A percentile compares a stretch with the other conserved stretches of the same genome.
These are phyloP conservation scores for Penicillium expansum DNA, from an alignment of 2,329 filamentous ascomycete species.

Conservation along the genomic window DNA sequence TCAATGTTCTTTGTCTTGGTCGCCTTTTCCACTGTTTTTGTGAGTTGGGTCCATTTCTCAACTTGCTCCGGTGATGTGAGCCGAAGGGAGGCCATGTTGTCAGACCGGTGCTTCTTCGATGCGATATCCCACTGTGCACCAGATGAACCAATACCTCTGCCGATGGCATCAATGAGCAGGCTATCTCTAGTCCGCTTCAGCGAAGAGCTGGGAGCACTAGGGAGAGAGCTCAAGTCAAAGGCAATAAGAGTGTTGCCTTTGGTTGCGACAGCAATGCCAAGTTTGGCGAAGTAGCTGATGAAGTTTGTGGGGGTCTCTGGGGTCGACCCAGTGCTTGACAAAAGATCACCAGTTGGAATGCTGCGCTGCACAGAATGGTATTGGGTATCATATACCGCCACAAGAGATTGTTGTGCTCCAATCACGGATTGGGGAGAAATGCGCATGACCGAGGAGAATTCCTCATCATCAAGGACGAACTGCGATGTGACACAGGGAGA, in stretches of 20 bases:
- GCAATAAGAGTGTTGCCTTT: conserved; percentile 44
- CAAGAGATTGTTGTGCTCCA: conserved; percentile 40
- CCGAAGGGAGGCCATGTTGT: conserved; percentile 31
- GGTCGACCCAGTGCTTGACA: conserved; percentile 22
- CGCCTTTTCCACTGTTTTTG: conserved; percentile 29
- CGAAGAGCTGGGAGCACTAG: conserved; percentile 28
- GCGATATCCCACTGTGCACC: conserved; percentile 29
- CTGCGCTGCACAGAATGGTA: conserved; percentile 47
- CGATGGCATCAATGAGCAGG: conserved; percentile 44
- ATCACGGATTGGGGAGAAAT: conserved; percentile 45
- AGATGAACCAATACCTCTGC: conserved; percentile 40
- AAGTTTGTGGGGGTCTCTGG: conserved; percentile 34
- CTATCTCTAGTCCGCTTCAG: conserved; percentile 43
- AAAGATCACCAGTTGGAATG: conserved; percentile 34
- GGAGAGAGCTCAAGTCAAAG: conserved; percentile 42
- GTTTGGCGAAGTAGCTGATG: conserved; percentile 45
- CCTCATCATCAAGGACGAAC: conserved; percentile 38
- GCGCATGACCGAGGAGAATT: conserved; percentile 44
- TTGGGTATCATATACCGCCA: conserved; percentile 48
- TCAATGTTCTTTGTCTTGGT: conserved; percentile 26
- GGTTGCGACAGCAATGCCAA: conserved; percentile 43
- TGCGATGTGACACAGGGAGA: conserved; percentile 39
- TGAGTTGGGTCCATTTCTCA: conserved; percentile 36
- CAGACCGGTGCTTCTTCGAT: conserved; percentile 31
- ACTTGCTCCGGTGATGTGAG: conserved; percentile 33